phyloP scores from a whole-genome alignment of 1,284 basidiomycete species.

The Salmacisia buchloeana region DNA sequence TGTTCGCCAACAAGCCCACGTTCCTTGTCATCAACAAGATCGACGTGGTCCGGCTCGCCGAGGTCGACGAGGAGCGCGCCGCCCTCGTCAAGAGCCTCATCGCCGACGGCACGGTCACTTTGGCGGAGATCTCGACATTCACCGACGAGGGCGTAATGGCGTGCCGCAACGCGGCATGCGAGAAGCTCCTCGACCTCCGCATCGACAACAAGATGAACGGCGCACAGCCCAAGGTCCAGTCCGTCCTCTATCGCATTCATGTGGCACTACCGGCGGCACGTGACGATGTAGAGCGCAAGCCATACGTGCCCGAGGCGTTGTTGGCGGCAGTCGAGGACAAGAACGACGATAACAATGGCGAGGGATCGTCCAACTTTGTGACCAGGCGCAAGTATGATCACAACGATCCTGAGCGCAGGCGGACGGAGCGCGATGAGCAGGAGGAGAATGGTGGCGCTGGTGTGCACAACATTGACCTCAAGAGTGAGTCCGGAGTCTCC shows the following conservation, averaged over 20 bases:
- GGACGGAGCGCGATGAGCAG: slow-evolving; percentile 46
- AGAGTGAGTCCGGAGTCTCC: slow-evolving; percentile 21
- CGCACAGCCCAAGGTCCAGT: slow-evolving; percentile 37
- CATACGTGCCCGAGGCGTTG: slow-evolving; percentile 36
- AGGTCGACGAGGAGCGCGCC: slow-evolving; percentile 41
- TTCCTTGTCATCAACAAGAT: slow-evolving; percentile 49
- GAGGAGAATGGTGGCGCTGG: slow-evolving; percentile 49
- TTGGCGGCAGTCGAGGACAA: neutral
- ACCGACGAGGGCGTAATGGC: slow-evolving; percentile 50
- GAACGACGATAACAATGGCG: neutral
- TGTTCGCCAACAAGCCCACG: slow-evolving; percentile 49
- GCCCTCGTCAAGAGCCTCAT: slow-evolving; percentile 37
- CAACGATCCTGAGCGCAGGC: slow-evolving; percentile 39
- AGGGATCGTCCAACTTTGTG: slow-evolving; percentile 9
- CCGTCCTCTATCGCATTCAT: slow-evolving; percentile 46
- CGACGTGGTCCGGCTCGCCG: slow-evolving; percentile 38
- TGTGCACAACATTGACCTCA: slow-evolving; percentile 49
- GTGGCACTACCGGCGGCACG: slow-evolving; percentile 44
- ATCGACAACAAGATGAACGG: slow-evolving; percentile 47
- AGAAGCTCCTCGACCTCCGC: slow-evolving; percentile 43
- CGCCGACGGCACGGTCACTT: slow-evolving; percentile 41
- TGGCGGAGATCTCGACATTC: slow-evolving; percentile 47
- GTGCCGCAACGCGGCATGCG: slow-evolving; percentile 44
- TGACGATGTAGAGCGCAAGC: slow-evolving; percentile 41
- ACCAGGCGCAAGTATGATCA: slow-evolving; percentile 41